These are phyloP conservation scores for Histomonas meleagridis DNA, from an alignment of 208 protist genomes.

Conservation along the genomic window DNA sequence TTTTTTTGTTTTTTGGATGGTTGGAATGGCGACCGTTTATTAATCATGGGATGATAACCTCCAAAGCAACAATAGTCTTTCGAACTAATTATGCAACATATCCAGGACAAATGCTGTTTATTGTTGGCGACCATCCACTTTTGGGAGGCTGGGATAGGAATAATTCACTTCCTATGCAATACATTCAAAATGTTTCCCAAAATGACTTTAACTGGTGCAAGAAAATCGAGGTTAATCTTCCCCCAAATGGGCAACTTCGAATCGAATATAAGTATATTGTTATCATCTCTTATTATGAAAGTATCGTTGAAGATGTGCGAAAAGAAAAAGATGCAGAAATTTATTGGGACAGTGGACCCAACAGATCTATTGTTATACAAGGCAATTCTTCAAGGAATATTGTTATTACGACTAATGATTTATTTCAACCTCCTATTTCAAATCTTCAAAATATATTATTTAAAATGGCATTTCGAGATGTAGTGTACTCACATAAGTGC, in stretches of 20 bases:
- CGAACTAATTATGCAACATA: slow-evolving; percentile 1
- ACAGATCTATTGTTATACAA: background rate
- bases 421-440: slow-evolving; percentile 16
- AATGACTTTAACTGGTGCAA: background rate
- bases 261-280: slow-evolving; percentile 29
- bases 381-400: too few species aligned
- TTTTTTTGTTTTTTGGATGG: too few species aligned
- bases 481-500: background rate
- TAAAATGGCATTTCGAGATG: background rate
- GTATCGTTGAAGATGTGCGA: too few species aligned
- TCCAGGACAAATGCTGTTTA: background rate
- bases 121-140: background rate
- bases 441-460: background rate
- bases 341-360: slow-evolving; percentile 12
- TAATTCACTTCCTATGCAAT: background rate
- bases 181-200: background rate
- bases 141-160: background rate
- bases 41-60: too few species aligned
- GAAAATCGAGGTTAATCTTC: background rate
- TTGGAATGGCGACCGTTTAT: too few species aligned
- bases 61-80: too few species aligned
- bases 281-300: background rate
- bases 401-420: background rate
- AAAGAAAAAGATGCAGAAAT: background rate
- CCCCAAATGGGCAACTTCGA: too few species aligned